Base-by-base conservation (phyloP, 2,329 filamentous ascomycete species). In the Allantophomopsis cytisporea region DNA sequence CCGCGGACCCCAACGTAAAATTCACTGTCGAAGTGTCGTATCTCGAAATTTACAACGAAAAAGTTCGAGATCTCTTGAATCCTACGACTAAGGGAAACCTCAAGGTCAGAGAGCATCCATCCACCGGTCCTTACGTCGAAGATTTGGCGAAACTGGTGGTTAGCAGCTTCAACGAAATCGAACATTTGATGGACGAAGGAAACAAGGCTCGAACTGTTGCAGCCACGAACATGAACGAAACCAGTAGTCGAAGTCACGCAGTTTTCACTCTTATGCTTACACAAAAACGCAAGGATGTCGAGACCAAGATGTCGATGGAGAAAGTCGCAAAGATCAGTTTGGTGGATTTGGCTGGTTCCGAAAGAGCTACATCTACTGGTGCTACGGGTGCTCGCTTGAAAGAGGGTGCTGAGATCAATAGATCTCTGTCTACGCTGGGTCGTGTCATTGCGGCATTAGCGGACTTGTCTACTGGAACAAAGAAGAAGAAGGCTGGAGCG, bases 181-280 rank as follows among this genome's bases (percentile, higher is more conserved):
- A 98, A 55, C 80, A 95, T 56, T 65, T 98, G 52, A 98, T 98
- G 91, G 91, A 98, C 56, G 89, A 96, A 62, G 91, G 91, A 54
- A 98, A 98, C 68, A 98, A 98, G 63, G 91, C 91, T 28, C 75
- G 91, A 68, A 98, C 91, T 1, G 91, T 98, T 31, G 91, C 91
- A 3, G 91, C 91, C 7, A 98, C 91, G 31, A 98, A 96, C 71
- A 98, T 98, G 91, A 98, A 98, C 68, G 91, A 96, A 62, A 98
- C 93, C 0, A 95, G 87, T 43, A 94, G 87, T 73, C 81, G 91
- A 68, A 96, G 89, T 57, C 91, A 98, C 60, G 91, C 91, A 32
- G 93, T 98, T 38, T 98, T 98, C 58, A 98, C 93, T 15, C 68
- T 98, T 39, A 96, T 89, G 54, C 68, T 98, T 36, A 94, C 87